phyloP scores from a whole-genome alignment of 495 filamentous ascomycete species.

The Penicillium mononematosum region DNA sequence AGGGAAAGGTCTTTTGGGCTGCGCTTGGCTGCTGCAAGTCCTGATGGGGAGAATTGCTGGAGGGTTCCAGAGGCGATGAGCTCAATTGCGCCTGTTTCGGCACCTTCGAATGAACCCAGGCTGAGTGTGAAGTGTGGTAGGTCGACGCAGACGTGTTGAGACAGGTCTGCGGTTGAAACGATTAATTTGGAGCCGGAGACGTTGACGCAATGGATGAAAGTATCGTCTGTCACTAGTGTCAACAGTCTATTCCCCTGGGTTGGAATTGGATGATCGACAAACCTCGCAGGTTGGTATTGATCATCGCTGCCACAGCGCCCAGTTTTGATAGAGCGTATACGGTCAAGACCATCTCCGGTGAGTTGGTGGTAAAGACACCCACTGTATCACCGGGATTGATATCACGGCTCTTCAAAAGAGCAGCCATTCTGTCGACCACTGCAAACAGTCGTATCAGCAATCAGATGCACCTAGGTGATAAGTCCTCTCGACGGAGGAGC shows the following conservation, averaged over 20 bases:
- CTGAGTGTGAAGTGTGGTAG: conserved; percentile 43
- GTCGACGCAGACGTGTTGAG: conserved; percentile 36
- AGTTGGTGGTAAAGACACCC: conserved; percentile 61
- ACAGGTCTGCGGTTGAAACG: conserved; percentile 54
- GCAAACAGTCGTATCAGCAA: conserved; percentile 1
- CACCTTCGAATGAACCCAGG: conserved; percentile 38
- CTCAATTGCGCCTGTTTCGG: conserved; percentile 58
- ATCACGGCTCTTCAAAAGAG: conserved; percentile 37
- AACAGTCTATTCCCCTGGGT: neutral
- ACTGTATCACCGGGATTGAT: conserved; percentile 43
- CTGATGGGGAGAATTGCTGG: conserved; percentile 38
- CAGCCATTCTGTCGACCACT: conserved; percentile 50
- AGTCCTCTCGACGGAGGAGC: neutral
- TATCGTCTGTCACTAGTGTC: conserved; percentile 38
- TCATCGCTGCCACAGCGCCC: conserved; percentile 80
- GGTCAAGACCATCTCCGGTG: conserved; percentile 75
- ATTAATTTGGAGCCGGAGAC: conserved; percentile 66
- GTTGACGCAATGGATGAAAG: conserved; percentile 78
- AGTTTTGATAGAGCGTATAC: conserved; percentile 80
- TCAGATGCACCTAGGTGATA: neutral
- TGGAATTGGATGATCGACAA: conserved; percentile 24
- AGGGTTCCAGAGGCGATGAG: conserved; percentile 45
- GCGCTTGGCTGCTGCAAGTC: conserved; percentile 36
- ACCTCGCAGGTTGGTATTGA: conserved; percentile 86
- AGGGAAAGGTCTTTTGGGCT: conserved; percentile 55